A percentile compares a stretch with the other conserved stretches of the same genome.
These are phyloP conservation scores for Drosera capensis DNA, from an alignment of 148 eudicot genomes.

Conservation along the genomic window DNA sequence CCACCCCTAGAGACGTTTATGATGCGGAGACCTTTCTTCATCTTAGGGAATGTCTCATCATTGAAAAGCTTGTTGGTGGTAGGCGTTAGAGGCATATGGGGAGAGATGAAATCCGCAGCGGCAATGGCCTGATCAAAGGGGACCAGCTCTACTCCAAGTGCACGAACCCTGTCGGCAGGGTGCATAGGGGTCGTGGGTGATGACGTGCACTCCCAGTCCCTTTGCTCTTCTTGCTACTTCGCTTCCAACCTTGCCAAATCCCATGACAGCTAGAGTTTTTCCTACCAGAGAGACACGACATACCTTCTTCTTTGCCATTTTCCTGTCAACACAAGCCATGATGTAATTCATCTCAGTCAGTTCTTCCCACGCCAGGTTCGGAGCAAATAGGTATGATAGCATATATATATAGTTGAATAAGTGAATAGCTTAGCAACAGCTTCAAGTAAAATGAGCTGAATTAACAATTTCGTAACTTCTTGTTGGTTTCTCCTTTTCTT, in stretches of 20 bases:
- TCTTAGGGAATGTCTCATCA: slow-evolving; percentile 61
- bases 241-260: slow-evolving; percentile 89
- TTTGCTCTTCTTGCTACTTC: slow-evolving; percentile 91
- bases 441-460: too few species aligned
- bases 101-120: slow-evolving; percentile 67
- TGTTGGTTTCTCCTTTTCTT: too few species aligned
- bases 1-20: slow-evolving; percentile 90
- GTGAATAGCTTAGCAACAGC: too few species aligned
- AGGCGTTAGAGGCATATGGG: slow-evolving; percentile 92
- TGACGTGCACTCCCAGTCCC: slow-evolving; percentile 82
- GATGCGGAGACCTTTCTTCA: slow-evolving; percentile 80
- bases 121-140: slow-evolving; percentile 67
- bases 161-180: slow-evolving; percentile 86
- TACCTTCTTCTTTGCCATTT: slow-evolving; percentile 75
- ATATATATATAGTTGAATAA: too few species aligned
- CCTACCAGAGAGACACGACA: slow-evolving; percentile 68
- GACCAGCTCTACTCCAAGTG: slow-evolving; percentile 68
- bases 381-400: too few species aligned
- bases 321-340: slow-evolving; percentile 22
- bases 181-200: slow-evolving; percentile 87
- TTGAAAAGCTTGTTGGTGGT: slow-evolving; percentile 60
- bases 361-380: too few species aligned
- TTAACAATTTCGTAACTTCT: too few species aligned
- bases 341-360: neutral
- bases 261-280: slow-evolving; percentile 74